Conservation (phyloP, 805 yeast species). For the Zygosaccharomyces gambellarensis region DNA sequence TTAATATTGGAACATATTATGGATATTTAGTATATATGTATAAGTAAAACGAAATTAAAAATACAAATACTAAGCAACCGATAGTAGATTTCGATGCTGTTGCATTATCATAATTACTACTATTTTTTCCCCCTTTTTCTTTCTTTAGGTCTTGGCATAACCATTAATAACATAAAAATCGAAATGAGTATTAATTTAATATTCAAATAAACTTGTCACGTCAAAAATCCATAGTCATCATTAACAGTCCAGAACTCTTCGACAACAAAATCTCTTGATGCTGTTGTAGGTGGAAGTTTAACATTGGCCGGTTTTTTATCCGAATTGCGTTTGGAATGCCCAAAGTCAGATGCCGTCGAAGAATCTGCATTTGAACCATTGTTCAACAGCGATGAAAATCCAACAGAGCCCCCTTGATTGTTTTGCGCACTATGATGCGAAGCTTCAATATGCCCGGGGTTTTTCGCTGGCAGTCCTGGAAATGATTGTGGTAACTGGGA, state of each 20-base stretch:
- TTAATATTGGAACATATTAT: not conserved
- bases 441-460: not conserved
- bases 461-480: not conserved
- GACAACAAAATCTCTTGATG: conserved; percentile 20
- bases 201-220: conserved; percentile 20
- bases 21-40: not conserved
- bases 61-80: too few species aligned
- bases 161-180: not conserved
- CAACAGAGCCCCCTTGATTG: not conserved
- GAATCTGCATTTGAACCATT: not conserved
- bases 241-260: conserved; percentile 48
- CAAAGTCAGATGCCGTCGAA: conserved; percentile 7
- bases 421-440: not conserved
- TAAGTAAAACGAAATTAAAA: too few species aligned
- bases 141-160: not conserved
- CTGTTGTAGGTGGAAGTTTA: conserved; percentile 8
- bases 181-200: not conserved
- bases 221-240: conserved; percentile 46
- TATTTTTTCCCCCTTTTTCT: too few species aligned
- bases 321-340: not conserved
- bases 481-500: not conserved
- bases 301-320: conserved; percentile 2
- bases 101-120: too few species aligned
- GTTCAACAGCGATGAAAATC: not conserved
- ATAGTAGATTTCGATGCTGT: too few species aligned